A percentile compares a stretch with the other conserved stretches of the same genome.
Conservation (phyloP, 805 yeast genomes). For the Candida arabinofermentans region DNA sequence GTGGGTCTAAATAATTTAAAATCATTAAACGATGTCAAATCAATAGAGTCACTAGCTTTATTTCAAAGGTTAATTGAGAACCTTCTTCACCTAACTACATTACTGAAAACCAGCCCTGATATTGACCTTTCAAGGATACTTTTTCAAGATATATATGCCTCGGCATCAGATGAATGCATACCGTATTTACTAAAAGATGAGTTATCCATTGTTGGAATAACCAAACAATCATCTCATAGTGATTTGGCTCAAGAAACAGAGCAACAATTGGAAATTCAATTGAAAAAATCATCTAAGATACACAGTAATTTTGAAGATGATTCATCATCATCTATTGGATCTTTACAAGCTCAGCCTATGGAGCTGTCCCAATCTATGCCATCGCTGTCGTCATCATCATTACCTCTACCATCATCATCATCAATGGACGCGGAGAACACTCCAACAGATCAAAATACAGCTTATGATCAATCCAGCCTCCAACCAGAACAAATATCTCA, state of each 20-base stretch:
- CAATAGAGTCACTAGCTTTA: conserved; percentile 28
- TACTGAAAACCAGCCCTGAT: conserved; percentile 5
- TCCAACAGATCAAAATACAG: neutral
- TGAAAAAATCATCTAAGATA: conserved; percentile 23
- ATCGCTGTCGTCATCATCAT: neutral
- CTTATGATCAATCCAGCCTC: neutral
- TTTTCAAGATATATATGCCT: conserved; percentile 9
- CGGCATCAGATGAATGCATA: neutral
- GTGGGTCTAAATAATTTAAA: conserved; percentile 17
- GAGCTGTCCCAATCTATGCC: neutral
- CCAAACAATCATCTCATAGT: neutral
- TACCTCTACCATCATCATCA: neutral
- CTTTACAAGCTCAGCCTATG: neutral
- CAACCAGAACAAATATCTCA: conserved; percentile 2
- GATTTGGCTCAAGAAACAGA: conserved; percentile 12
- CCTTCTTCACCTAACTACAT: conserved; percentile 16
- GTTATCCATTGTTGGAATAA: neutral
- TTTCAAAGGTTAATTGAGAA: conserved; percentile 25
- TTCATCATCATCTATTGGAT: neutral
- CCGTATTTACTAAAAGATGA: conserved; percentile 11
- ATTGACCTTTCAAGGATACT: conserved; percentile 13
- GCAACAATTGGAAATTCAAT: conserved; percentile 28
- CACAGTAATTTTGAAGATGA: conserved; percentile 27
- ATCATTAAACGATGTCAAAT: conserved; percentile 19
- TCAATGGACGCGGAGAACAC: neutral